Evolutionary conservation across 1,139 yeast genomes (phyloP).

Genomic region (Scheffersomyces segobiensis): DNA sequence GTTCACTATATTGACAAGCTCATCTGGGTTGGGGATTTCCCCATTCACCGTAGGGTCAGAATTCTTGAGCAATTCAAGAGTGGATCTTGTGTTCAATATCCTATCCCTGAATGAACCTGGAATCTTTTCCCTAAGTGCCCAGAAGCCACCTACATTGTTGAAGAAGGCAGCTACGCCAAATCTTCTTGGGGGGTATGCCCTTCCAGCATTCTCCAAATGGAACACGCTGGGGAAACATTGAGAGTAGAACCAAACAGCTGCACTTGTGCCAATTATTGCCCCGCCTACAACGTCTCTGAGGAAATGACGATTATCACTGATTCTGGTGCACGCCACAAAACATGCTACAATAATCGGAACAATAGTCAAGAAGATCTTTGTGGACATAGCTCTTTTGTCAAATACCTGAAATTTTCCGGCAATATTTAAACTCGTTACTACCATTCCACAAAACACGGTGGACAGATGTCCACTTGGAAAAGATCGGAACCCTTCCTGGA

Average conservation of each 20-base stretch:
- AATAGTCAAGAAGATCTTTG: slow-evolving; percentile 34
- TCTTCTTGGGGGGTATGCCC: slow-evolving; percentile 50
- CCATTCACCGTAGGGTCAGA: neutral
- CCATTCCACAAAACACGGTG: slow-evolving; percentile 46
- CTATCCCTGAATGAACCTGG: slow-evolving; percentile 20
- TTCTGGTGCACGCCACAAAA: slow-evolving; percentile 41
- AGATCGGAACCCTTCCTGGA: slow-evolving; percentile 50
- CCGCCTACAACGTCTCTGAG: slow-evolving; percentile 45
- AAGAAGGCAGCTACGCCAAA: slow-evolving; percentile 27
- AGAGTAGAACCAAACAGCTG: slow-evolving; percentile 35
- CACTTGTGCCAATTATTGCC: slow-evolving; percentile 33
- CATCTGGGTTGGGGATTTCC: neutral
- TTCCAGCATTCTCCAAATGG: slow-evolving; percentile 30
- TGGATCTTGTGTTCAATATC: slow-evolving; percentile 11
- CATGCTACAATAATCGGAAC: slow-evolving; percentile 39
- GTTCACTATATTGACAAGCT: neutral
- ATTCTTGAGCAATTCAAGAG: slow-evolving; percentile 1
- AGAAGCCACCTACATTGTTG: slow-evolving; percentile 32
- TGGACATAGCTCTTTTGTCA: slow-evolving; percentile 37
- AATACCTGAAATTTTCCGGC: slow-evolving; percentile 38
- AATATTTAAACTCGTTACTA: slow-evolving; percentile 37
- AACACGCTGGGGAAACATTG: slow-evolving; percentile 44
- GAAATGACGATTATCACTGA: slow-evolving; percentile 52
- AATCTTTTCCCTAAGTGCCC: slow-evolving; percentile 27
- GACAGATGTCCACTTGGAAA: slow-evolving; percentile 57